Percentiles rank a stretch among this genome's conserved stretches.
Conservation (phyloP, 371 early-diverging fungal species). For the Mucor saturninus region DNA sequence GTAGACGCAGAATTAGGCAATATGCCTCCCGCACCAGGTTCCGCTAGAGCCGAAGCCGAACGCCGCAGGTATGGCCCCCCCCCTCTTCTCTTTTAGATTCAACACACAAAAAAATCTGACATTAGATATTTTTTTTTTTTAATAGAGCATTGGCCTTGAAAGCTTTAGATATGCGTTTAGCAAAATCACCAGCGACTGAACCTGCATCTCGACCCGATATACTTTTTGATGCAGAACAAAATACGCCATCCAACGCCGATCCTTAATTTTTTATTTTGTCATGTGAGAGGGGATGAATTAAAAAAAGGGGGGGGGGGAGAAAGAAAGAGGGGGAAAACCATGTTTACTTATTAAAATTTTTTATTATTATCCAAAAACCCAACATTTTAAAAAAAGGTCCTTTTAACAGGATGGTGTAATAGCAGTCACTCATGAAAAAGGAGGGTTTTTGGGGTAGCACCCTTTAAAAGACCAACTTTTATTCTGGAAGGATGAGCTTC, state of each 20-base stretch:
- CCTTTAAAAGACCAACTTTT: too few relatives aligned
- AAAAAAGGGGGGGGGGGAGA: too few relatives aligned
- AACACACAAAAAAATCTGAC: background rate
- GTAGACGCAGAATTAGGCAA: slow-evolving; percentile 49
- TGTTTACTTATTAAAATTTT: too few relatives aligned
- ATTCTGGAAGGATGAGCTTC: too few relatives aligned
- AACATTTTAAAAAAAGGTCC: too few relatives aligned
- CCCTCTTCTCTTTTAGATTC: too few relatives aligned
- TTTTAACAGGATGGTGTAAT: too few relatives aligned
- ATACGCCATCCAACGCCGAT: slow-evolving; percentile 14
- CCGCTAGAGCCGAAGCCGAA: slow-evolving; percentile 69
- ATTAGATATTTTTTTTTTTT: background rate
- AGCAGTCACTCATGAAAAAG: too few relatives aligned
- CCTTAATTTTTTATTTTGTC: background rate
- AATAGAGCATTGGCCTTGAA: slow-evolving; percentile 67
- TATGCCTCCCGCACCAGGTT: slow-evolving; percentile 55
- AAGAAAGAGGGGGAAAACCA: too few relatives aligned
- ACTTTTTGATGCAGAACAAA: slow-evolving; percentile 35
- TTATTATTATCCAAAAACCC: too few relatives aligned
- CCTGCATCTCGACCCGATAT: slow-evolving; percentile 17
- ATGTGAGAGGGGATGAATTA: too few relatives aligned
- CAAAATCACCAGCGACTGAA: slow-evolving; percentile 30
- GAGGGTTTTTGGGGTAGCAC: too few relatives aligned
- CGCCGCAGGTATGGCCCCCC: slow-evolving; percentile 49
- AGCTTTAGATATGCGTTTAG: slow-evolving; percentile 67